Evolutionary conservation across 768 basidiomycete genomes (phyloP).

Genomic region (Trametes coccinea): DNA sequence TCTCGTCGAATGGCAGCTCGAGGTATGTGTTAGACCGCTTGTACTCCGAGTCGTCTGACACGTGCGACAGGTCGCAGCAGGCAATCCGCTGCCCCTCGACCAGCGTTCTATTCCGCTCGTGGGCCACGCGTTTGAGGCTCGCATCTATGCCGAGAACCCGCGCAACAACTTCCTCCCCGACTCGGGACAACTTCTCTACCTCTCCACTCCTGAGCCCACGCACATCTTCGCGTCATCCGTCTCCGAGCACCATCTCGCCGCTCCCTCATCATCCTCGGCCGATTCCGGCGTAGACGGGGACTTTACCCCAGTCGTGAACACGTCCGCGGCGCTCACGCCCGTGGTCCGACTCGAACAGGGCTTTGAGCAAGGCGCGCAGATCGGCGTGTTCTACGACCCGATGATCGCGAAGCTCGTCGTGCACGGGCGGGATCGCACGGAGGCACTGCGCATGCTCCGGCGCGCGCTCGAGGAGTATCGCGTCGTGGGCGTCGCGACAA

Average conservation of each 20-base stretch:
- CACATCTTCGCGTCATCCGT: conserved; percentile 60
- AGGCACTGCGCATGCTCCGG: conserved; percentile 78
- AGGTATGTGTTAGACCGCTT: conserved; percentile 42
- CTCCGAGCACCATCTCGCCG: conserved; percentile 29
- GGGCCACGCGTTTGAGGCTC: conserved; percentile 92
- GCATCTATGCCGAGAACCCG: conserved; percentile 95
- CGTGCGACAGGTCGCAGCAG: conserved; percentile 69
- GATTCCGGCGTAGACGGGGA: neutral
- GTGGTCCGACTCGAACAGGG: conserved; percentile 89
- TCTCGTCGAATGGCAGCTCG: conserved; percentile 93
- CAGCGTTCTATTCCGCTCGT: conserved; percentile 83
- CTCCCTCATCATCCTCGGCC: neutral
- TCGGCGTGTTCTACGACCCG: conserved; percentile 88
- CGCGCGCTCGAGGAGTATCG: conserved; percentile 85
- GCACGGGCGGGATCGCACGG: conserved; percentile 79
- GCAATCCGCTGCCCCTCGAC: conserved; percentile 77
- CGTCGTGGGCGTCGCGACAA: conserved; percentile 89
- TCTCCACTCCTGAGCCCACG: conserved; percentile 77
- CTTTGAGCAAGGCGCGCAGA: conserved; percentile 75
- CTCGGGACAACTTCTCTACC: conserved; percentile 77
- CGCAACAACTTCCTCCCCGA: conserved; percentile 92
- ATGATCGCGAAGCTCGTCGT: conserved; percentile 93
- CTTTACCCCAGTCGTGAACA: conserved; percentile 24
- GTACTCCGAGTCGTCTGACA: neutral
- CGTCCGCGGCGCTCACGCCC: conserved; percentile 42